These are phyloP conservation scores for Zoysia matrella DNA, from an alignment of 202 grass and related monocot species.

Conservation along the genomic window DNA sequence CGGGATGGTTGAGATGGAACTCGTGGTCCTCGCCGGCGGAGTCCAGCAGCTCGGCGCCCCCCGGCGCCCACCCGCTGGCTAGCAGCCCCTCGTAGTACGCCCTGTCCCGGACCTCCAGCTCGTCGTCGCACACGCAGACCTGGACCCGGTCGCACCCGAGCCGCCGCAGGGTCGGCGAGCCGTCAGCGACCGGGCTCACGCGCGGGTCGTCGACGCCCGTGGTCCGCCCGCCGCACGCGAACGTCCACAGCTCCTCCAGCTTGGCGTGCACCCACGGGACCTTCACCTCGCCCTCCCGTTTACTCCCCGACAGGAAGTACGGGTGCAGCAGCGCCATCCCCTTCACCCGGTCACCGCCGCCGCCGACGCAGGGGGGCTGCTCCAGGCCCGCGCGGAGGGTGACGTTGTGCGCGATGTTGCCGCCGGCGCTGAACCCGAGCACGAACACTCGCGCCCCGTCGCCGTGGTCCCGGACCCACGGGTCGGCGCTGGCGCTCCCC, in stretches of 20 bases:
- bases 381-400: background rate
- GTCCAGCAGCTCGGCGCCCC: slow-evolving; percentile 40
- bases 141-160: slow-evolving; percentile 52
- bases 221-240: background rate
- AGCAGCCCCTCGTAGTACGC: too few relatives aligned
- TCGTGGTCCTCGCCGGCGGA: slow-evolving; percentile 53
- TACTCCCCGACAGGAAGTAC: slow-evolving; percentile 39
- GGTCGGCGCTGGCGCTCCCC: background rate
- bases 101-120: too few relatives aligned
- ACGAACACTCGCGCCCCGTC: slow-evolving; percentile 54
- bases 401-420: slow-evolving; percentile 69
- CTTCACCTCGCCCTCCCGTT: slow-evolving; percentile 34
- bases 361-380: too few relatives aligned
- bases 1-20: slow-evolving; percentile 51
- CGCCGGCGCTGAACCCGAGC: slow-evolving; percentile 59
- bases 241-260: slow-evolving; percentile 55
- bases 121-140: too few relatives aligned
- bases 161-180: slow-evolving; percentile 39
- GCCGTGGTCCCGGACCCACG: slow-evolving; percentile 56
- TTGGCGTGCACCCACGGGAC: slow-evolving; percentile 22
- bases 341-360: too few relatives aligned
- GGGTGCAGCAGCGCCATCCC: too few relatives aligned
- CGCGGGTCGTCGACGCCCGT: slow-evolving; percentile 47
- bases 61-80: slow-evolving; percentile 51
- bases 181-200: slow-evolving; percentile 51